Evolutionary conservation across 2,329 filamentous ascomycete genomes (phyloP).

Genomic region (Beauveria medogensis): DNA sequence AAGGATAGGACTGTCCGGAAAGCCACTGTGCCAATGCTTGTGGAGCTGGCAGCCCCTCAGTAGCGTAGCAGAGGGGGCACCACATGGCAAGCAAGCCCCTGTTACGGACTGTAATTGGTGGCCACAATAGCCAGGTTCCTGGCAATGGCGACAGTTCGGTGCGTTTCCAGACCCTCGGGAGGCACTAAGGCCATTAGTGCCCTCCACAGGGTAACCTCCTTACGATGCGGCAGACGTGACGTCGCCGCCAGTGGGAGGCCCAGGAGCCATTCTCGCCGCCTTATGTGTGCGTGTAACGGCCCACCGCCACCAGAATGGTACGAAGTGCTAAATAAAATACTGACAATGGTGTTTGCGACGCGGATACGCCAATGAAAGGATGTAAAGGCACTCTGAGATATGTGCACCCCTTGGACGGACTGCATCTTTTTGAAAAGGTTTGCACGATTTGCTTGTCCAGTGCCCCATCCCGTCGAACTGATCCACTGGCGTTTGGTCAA

Average conservation of each 20-base stretch:
- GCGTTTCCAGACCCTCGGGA: constrained; percentile 27
- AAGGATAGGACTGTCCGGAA: not conserved
- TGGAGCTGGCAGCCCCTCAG: constrained; percentile 7
- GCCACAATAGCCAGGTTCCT: constrained; percentile 17
- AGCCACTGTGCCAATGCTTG: not conserved
- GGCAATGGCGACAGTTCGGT: constrained; percentile 20
- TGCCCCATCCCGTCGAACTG: not conserved
- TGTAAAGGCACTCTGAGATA: not conserved
- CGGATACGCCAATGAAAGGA: constrained; percentile 1
- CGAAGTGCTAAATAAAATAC: not conserved
- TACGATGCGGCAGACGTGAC: constrained; percentile 18
- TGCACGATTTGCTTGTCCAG: not conserved
- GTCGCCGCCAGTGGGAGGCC: constrained; percentile 13
- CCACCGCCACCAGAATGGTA: constrained; percentile 7
- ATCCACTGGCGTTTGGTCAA: not conserved
- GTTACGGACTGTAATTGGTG: constrained; percentile 8
- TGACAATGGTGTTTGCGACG: not conserved
- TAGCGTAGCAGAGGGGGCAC: constrained; percentile 5
- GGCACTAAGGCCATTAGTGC: constrained; percentile 16
- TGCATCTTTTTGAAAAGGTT: not conserved
- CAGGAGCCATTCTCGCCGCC: not conserved
- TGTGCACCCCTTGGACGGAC: not conserved
- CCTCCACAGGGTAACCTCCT: constrained; percentile 2
- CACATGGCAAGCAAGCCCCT: constrained; percentile 12
- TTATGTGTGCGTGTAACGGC: not conserved